Evolutionary conservation across 2,329 filamentous ascomycete genomes (phyloP).

Genomic region (Cadophora luteo-olivacea): DNA sequence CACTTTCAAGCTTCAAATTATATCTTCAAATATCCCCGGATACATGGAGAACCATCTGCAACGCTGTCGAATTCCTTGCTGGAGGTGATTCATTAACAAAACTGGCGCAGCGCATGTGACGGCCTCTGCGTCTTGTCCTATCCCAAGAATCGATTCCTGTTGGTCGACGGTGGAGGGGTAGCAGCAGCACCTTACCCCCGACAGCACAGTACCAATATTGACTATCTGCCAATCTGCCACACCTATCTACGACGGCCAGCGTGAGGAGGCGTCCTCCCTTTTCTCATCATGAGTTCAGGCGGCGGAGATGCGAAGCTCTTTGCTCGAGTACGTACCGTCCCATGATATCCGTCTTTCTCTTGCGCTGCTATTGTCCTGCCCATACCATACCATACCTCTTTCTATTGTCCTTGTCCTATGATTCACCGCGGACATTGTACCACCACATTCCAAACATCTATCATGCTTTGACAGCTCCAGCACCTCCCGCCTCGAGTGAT

Average conservation of each 20-base stretch:
- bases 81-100: conserved; percentile 30
- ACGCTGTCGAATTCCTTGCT: conserved; percentile 30
- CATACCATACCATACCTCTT: background rate
- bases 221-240: conserved; percentile 24
- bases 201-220: conserved; percentile 15
- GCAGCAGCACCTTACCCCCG: conserved; percentile 27
- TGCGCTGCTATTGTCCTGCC: conserved; percentile 23
- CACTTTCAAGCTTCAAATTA: conserved; percentile 20
- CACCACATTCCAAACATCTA: conserved; percentile 12
- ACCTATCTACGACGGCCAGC: conserved; percentile 14
- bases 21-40: conserved; percentile 21
- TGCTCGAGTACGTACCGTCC: conserved; percentile 77
- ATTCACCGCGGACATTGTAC: background rate
- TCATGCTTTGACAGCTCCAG: conserved; percentile 3
- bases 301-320: conserved; percentile 99
- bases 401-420: conserved; percentile 2
- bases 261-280: conserved; percentile 18
- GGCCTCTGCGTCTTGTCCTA: conserved; percentile 36
- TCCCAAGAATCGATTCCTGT: conserved; percentile 38
- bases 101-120: conserved; percentile 37
- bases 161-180: conserved; percentile 43
- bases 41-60: conserved; percentile 37
- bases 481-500: conserved; percentile 15
- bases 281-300: conserved; percentile 49
- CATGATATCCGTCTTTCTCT: conserved; percentile 35